phyloP scores from a whole-genome alignment of 345 rosid species.

The Geranium brycei region DNA sequence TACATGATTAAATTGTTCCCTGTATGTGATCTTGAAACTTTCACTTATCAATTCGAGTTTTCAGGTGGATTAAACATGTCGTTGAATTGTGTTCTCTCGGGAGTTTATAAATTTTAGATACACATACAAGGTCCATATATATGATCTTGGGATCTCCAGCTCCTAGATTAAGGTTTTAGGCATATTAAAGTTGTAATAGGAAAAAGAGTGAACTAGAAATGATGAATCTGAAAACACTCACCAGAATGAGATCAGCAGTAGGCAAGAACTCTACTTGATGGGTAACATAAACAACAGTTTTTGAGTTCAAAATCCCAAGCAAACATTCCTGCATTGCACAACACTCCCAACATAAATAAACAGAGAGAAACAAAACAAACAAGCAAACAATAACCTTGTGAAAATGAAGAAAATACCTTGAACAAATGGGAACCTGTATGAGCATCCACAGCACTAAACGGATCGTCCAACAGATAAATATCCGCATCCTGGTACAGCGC shows the following conservation, averaged over 20 bases:
- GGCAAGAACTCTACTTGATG: conserved; percentile 82
- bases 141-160: no score
- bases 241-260: conserved; percentile 65
- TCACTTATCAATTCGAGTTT: no score
- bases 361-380: not conserved
- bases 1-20: no score
- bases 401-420: conserved; percentile 27
- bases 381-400: not conserved
- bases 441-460: conserved; percentile 87
- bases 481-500: conserved; percentile 82
- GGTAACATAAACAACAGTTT: conserved; percentile 67
- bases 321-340: conserved; percentile 42
- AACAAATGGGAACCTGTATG: conserved; percentile 78
- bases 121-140: no score
- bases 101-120: no score
- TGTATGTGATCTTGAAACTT: no score
- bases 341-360: not conserved
- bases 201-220: no score
- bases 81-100: no score
- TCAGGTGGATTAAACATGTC: no score
- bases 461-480: conserved; percentile 78
- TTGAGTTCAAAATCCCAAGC: conserved; percentile 32
- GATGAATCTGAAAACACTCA: conserved; percentile 6
- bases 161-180: no score
- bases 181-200: no score